Conservation (phyloP, 768 basidiomycete species). For the Hortiboletus campestris region DNA sequence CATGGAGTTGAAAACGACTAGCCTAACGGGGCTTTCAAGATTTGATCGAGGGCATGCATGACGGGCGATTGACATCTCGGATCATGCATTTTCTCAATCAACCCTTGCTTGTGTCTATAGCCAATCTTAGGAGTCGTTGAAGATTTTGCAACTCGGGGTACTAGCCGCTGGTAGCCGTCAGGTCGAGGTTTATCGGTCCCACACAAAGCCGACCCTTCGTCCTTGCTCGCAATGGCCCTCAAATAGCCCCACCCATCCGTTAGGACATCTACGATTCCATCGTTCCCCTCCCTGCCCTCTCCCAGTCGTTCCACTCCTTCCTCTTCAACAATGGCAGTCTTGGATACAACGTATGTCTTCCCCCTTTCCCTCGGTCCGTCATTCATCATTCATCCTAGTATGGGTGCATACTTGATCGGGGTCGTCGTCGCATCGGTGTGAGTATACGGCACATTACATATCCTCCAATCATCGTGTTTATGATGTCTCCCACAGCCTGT, state of each 20-base stretch:
- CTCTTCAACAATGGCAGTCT: conserved; percentile 6
- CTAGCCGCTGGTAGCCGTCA: no score
- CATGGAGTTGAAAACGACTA: no score
- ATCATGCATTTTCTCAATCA: background rate
- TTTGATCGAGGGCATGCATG: no score
- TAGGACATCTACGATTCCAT: background rate
- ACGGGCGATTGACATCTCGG: no score
- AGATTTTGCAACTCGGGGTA: no score
- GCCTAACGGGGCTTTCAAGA: no score
- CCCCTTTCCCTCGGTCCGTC: no score
- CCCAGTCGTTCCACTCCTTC: background rate
- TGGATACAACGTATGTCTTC: conserved; percentile 35
- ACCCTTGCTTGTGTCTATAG: background rate
- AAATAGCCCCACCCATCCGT: conserved; percentile 1
- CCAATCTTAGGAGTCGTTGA: background rate
- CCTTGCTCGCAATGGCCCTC: background rate
- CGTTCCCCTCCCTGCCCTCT: background rate
- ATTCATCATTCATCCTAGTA: conserved; percentile 26
- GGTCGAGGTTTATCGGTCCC: background rate
- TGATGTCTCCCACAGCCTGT: conserved; percentile 36
- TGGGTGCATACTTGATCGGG: conserved; percentile 52
- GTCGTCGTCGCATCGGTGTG: conserved; percentile 48
- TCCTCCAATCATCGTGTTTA: background rate
- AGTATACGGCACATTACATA: conserved; percentile 19
- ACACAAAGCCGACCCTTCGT: background rate